Evolutionary conservation across 305 asterid species (phyloP).

Genomic region (Fraxinus baroniana): DNA sequence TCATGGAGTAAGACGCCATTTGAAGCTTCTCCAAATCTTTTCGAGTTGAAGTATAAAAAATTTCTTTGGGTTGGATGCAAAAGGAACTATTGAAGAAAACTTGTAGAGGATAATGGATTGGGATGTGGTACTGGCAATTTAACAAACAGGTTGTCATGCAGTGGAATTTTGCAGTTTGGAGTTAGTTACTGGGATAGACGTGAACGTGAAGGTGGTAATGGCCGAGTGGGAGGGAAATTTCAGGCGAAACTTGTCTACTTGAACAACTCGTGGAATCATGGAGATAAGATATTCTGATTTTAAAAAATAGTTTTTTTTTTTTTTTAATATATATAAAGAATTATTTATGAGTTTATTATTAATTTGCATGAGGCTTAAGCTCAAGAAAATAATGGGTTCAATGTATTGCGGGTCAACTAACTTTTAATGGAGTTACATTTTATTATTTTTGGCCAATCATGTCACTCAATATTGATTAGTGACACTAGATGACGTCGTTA

Average conservation of each 20-base stretch:
- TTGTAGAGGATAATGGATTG: background rate
- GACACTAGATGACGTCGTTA: background rate
- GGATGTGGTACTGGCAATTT: background rate
- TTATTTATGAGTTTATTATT: too few species aligned
- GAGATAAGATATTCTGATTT: background rate
- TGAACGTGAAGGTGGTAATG: conserved; percentile 29
- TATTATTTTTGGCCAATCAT: background rate
- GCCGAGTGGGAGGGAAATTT: conserved; percentile 23
- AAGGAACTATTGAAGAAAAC: background rate
- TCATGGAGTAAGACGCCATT: background rate
- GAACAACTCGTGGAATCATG: background rate
- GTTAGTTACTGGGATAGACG: conserved; percentile 2
- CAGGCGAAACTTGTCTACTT: background rate
- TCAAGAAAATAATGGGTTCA: too few species aligned
- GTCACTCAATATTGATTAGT: background rate
- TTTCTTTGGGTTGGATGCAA: background rate
- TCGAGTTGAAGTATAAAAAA: background rate
- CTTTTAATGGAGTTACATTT: background rate
- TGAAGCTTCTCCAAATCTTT: background rate
- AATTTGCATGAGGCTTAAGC: background rate
- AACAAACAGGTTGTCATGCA: background rate
- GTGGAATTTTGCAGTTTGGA: conserved; percentile 6
- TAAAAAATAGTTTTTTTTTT: too few species aligned
- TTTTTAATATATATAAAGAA: too few species aligned
- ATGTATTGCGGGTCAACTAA: background rate